A percentile compares a stretch with the other conserved stretches of the same genome.
Evolutionary conservation across 768 basidiomycete genomes (phyloP).

Genomic region (Auriscalpium microsporum): DNA sequence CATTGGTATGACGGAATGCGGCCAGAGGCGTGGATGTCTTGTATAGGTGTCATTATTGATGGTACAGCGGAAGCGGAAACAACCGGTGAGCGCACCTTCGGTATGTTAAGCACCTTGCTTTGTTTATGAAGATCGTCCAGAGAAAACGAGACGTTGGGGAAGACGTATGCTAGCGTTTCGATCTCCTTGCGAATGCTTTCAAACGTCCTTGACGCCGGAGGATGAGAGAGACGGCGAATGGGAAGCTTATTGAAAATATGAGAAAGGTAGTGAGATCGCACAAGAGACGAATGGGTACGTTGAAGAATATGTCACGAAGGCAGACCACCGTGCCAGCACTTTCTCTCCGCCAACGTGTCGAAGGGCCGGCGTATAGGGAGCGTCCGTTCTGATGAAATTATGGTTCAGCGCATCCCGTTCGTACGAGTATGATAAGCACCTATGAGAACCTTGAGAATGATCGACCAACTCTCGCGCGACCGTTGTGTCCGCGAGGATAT

Average conservation of each 20-base stretch:
- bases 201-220: constrained; percentile 46
- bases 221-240: constrained; percentile 68
- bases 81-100: constrained; percentile 43
- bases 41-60: neutral
- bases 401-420: neutral
- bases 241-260: constrained; percentile 47
- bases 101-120: constrained; percentile 49
- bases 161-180: constrained; percentile 65
- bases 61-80: neutral
- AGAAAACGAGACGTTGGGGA: constrained; percentile 60
- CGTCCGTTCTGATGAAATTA: constrained; percentile 46
- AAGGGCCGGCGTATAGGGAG: constrained; percentile 60
- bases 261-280: neutral
- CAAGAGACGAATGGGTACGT: constrained; percentile 39
- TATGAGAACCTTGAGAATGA: constrained; percentile 64
- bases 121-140: constrained; percentile 48
- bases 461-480: constrained; percentile 61
- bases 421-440: neutral
- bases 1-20: constrained; percentile 68
- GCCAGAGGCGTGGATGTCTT: constrained; percentile 59
- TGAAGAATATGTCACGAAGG: constrained; percentile 85
- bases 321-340: constrained; percentile 72
- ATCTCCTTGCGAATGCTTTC: constrained; percentile 65
- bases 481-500: constrained; percentile 66
- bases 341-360: constrained; percentile 68